phyloP scores from a whole-genome alignment of 2,329 filamentous ascomycete species.

The Ceratocystis huliohia region DNA sequence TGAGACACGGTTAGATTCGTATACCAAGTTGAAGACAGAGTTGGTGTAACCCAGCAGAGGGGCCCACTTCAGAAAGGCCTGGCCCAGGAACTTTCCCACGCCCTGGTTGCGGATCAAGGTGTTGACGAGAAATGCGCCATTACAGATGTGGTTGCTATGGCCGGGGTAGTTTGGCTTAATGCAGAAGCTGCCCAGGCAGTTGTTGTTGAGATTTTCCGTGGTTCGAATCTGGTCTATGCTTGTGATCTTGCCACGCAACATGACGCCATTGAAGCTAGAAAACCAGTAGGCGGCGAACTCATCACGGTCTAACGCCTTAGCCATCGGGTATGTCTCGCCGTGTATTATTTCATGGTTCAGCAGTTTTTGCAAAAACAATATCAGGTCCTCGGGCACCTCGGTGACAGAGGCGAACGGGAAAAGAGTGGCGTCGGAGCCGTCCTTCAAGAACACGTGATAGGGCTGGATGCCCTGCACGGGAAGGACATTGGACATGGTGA shows the following conservation, averaged over 20 bases:
- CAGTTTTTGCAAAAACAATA: slow-evolving; percentile 68
- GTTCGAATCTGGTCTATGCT: slow-evolving; percentile 29
- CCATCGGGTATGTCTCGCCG: slow-evolving; percentile 85
- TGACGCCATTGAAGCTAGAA: slow-evolving; percentile 76
- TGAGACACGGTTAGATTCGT: slow-evolving; percentile 83
- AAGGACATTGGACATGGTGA: slow-evolving; percentile 43
- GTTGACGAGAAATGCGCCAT: slow-evolving; percentile 66
- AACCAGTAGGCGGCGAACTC: slow-evolving; percentile 80
- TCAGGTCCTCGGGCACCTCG: slow-evolving; percentile 61
- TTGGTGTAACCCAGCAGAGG: slow-evolving; percentile 77
- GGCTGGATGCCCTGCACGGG: slow-evolving; percentile 50
- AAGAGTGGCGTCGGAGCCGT: slow-evolving; percentile 68
- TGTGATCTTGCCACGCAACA: slow-evolving; percentile 67
- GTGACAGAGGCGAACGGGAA: slow-evolving; percentile 67
- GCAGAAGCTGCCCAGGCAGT: slow-evolving; percentile 82
- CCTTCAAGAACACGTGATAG: slow-evolving; percentile 61
- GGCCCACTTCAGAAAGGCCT: slow-evolving; percentile 65
- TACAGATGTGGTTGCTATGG: slow-evolving; percentile 81
- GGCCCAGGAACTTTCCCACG: slow-evolving; percentile 63
- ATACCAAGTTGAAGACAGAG: slow-evolving; percentile 87
- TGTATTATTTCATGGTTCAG: slow-evolving; percentile 84
- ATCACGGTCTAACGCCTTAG: slow-evolving; percentile 58
- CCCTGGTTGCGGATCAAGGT: slow-evolving; percentile 60
- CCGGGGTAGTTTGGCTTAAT: slow-evolving; percentile 91
- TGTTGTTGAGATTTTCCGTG: slow-evolving; percentile 63